These are phyloP conservation scores for Colletotrichum lini DNA, from an alignment of 2,329 filamentous ascomycete genomes.

Conservation along the genomic window DNA sequence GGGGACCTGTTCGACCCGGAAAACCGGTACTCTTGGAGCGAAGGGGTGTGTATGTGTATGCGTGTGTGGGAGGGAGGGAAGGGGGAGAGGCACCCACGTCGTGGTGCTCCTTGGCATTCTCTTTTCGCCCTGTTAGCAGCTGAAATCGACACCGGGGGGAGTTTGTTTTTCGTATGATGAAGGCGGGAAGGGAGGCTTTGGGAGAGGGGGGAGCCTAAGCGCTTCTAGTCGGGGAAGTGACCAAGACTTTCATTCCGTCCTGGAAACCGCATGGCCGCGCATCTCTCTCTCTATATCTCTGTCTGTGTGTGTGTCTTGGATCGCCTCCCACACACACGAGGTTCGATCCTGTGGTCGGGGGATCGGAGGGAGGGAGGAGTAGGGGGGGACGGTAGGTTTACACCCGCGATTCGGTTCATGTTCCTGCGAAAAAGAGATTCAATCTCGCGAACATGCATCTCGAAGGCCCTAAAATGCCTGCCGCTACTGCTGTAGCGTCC, in stretches of 20 bases:
- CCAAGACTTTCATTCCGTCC: too few species aligned
- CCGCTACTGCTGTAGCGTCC: too few species aligned
- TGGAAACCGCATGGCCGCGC: background rate
- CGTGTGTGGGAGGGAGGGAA: background rate
- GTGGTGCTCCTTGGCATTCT: too few species aligned
- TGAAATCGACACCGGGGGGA: conserved; percentile 34
- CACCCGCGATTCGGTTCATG: conserved; percentile 7
- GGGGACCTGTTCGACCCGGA: conserved; percentile 23
- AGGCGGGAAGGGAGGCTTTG: too few species aligned
- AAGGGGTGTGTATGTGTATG: conserved; percentile 19
- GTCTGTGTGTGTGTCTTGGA: conserved; percentile 22
- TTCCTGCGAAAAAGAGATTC: too few species aligned
- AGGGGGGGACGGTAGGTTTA: background rate
- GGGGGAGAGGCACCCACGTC: too few species aligned
- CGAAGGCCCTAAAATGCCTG: too few species aligned
- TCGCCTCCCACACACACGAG: conserved; percentile 26
- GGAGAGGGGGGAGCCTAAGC: conserved; percentile 16
- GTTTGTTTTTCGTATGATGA: conserved; percentile 9
- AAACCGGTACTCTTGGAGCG: conserved; percentile 21
- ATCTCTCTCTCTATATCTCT: too few species aligned
- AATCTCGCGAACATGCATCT: too few species aligned
- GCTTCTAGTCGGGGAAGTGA: conserved; percentile 1
- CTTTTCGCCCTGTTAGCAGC: conserved; percentile 34
- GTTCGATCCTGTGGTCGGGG: conserved; percentile 17
- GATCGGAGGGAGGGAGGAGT: too few species aligned